Base-by-base conservation (phyloP, 2,329 filamentous ascomycete genomes). In the Cladosporium halotolerans region DNA sequence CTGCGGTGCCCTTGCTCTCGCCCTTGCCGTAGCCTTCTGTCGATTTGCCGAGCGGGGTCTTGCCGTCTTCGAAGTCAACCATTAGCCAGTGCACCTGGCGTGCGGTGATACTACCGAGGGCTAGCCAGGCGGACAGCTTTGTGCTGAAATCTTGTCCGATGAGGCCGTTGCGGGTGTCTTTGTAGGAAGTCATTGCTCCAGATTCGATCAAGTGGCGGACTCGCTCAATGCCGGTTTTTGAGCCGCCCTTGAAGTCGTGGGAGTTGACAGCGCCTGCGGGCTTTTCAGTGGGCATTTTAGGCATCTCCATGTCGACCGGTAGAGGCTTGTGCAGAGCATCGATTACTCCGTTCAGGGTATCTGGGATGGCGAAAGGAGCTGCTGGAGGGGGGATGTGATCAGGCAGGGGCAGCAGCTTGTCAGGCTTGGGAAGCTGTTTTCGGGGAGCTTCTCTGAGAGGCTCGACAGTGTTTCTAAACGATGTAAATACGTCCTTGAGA, bases 401-500 rank as follows among this genome's bases (percentile, higher is more conserved):
- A 1, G 85, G 82, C 2, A 84, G 69, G 0, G 79, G 73, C 1
- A 84, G 85, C 4, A 93, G 69, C 1, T 73, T 71, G 1, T 68
- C 62, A 0, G 84, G 84, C 1, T 70, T 72, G 0, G 83, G 76
- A 1, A 87, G 65, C 1, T 76, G 66, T 1, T 73, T 65, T 39
- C 86, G 78, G 3, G 88, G 86, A 10, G 79, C 79, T 38, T 81
- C 74, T 40, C 84, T 79, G 2, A 91, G 72, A 0, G 86, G 86
- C 58, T 90, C 87, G 50, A 88, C 79, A 2, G 77, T 79, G 68
- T 89, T 90, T 7, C 86, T 79, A 61, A 86, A 92, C 0, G 79
- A 79, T 0, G 88, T 90, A 65, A 89, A 92, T 2, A 91, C 76
- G 61, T 90, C 85, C 2, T 86, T 85, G 1, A 90, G 74, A 2